Conservation (phyloP, 2,329 filamentous ascomycete species). For the Penicillium sp. region DNA sequence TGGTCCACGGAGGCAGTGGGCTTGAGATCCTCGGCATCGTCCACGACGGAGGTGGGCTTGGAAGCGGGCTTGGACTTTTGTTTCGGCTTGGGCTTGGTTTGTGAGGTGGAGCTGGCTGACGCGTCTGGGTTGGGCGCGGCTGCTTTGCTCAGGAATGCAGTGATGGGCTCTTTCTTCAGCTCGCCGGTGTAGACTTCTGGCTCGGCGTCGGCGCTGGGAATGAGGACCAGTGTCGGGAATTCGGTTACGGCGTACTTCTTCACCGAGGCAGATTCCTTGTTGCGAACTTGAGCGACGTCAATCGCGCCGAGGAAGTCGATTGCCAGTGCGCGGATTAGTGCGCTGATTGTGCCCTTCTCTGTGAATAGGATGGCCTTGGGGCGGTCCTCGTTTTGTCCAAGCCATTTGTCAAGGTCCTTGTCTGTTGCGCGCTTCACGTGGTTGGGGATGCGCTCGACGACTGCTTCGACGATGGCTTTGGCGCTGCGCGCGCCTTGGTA, state of each 20-base stretch:
- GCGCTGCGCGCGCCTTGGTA: slow-evolving; percentile 80
- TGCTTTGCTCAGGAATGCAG: slow-evolving; percentile 76
- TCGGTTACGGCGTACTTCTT: slow-evolving; percentile 70
- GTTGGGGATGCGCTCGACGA: slow-evolving; percentile 85
- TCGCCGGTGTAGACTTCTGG: slow-evolving; percentile 74
- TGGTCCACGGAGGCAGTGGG: slow-evolving; percentile 49
- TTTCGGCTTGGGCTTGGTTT: slow-evolving; percentile 40
- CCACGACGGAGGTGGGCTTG: slow-evolving; percentile 49
- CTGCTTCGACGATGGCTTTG: slow-evolving; percentile 81
- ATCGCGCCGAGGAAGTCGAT: slow-evolving; percentile 85
- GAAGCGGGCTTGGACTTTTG: slow-evolving; percentile 47
- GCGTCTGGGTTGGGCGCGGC: slow-evolving; percentile 76
- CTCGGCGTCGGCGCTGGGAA: slow-evolving; percentile 67
- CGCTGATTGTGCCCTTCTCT: slow-evolving; percentile 83
- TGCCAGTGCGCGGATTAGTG: slow-evolving; percentile 76
- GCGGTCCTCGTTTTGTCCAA: slow-evolving; percentile 61
- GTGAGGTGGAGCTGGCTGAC: slow-evolving; percentile 23
- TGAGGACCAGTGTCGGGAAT: slow-evolving; percentile 75
- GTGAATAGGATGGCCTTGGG: slow-evolving; percentile 90
- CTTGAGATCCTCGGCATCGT: slow-evolving; percentile 34
- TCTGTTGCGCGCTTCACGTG: slow-evolving; percentile 78
- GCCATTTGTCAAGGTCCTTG: slow-evolving; percentile 71
- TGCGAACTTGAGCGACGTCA: slow-evolving; percentile 73
- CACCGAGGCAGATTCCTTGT: slow-evolving; percentile 70
- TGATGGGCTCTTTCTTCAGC: slow-evolving; percentile 76